These are phyloP conservation scores for Adenanthera pavonina DNA, from an alignment of 306 rosid species.

Conservation along the genomic window DNA sequence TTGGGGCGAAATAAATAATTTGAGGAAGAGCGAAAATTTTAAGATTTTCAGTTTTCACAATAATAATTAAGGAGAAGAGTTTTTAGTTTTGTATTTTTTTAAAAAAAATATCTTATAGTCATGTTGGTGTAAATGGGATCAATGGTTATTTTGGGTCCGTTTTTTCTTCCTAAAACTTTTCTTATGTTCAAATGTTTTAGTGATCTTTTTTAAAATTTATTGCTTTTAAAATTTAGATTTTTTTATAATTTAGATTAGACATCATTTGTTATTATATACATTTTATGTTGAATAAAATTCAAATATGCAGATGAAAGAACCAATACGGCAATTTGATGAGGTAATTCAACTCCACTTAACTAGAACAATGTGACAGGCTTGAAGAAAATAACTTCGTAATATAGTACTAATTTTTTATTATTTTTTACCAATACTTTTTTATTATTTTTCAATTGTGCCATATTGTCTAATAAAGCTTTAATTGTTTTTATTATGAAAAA, in stretches of 20 bases:
- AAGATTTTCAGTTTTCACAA: conserved; percentile 46
- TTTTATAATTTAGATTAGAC: background rate
- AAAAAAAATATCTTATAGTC: conserved; percentile 16
- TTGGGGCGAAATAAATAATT: conserved; percentile 63
- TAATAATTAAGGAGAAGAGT: conserved; percentile 37
- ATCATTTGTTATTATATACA: background rate
- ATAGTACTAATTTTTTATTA: no score
- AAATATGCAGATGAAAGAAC: background rate
- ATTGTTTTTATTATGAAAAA: background rate
- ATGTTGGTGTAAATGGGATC: conserved; percentile 59
- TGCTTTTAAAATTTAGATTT: background rate
- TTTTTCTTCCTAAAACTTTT: background rate
- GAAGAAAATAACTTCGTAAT: background rate
- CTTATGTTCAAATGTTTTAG: conserved; percentile 18
- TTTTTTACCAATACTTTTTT: background rate
- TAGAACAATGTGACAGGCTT: background rate
- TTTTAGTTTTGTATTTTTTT: background rate
- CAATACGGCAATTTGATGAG: background rate
- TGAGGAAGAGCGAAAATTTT: conserved; percentile 33
- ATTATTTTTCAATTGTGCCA: background rate
- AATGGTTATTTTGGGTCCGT: conserved; percentile 34
- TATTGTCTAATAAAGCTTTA: background rate
- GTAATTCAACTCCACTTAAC: background rate
- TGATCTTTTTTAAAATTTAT: background rate
- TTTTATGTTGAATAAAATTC: background rate